A percentile compares a stretch with the other conserved stretches of the same genome.
phyloP scores from a whole-genome alignment of 2,329 filamentous ascomycete species.

The Paraphoma chrysanthemicola region DNA sequence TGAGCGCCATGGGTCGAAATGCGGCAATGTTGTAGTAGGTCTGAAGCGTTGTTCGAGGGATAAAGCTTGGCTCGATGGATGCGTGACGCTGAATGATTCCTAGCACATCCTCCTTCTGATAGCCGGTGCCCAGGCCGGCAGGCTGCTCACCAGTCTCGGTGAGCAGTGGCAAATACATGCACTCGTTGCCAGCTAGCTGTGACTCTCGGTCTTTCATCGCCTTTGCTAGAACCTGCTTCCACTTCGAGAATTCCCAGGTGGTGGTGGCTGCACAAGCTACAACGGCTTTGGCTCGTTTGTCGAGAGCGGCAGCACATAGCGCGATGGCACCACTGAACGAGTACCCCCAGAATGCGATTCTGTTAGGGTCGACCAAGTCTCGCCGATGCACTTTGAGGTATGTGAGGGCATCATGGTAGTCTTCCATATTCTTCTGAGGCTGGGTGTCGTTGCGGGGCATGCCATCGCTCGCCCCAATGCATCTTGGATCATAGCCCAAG shows the following conservation, averaged over 20 bases:
- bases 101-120: background rate
- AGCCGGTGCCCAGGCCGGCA: background rate
- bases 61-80: constrained; percentile 1
- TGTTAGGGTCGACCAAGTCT: constrained; percentile 6
- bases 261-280: constrained; percentile 4
- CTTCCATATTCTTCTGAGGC: constrained; percentile 20
- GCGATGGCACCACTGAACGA: constrained; percentile 5
- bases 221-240: constrained; percentile 2
- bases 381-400: constrained; percentile 3
- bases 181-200: constrained; percentile 2
- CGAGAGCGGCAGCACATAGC: constrained; percentile 7
- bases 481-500: constrained; percentile 45
- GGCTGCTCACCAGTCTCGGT: constrained; percentile 11
- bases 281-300: constrained; percentile 8
- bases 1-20: constrained; percentile 6
- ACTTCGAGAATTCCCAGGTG: constrained; percentile 1
- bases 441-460: constrained; percentile 44
- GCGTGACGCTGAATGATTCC: background rate
- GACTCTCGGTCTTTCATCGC: constrained; percentile 7
- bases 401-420: constrained; percentile 7
- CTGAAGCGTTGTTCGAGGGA: constrained; percentile 3
- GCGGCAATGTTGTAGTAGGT: constrained; percentile 9
- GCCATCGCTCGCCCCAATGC: constrained; percentile 43
- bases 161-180: constrained; percentile 4
- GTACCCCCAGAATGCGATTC: constrained; percentile 7